Conservation (phyloP, 768 basidiomycete species). For the Rhizopogon roseolus region DNA sequence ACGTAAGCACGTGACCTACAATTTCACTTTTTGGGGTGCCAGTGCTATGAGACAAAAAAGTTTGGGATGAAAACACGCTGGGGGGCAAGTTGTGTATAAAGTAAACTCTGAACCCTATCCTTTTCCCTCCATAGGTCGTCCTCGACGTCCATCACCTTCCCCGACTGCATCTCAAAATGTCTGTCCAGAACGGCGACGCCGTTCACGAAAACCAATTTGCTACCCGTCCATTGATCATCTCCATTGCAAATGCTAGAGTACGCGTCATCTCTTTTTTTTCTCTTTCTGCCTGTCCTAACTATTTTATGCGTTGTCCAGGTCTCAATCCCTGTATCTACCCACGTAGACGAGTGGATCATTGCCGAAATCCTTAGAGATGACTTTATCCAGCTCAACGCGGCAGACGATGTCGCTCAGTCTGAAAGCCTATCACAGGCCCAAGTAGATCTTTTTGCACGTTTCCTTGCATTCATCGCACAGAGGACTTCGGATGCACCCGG, state of each 20-base stretch:
- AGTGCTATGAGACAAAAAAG: background rate
- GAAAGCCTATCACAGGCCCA: conserved; percentile 60
- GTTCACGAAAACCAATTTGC: conserved; percentile 24
- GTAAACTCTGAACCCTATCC: background rate
- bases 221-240: conserved; percentile 31
- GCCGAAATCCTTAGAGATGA: conserved; percentile 91
- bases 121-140: background rate
- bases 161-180: conserved; percentile 21
- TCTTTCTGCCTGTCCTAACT: conserved; percentile 3
- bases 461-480: conserved; percentile 71
- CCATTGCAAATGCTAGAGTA: conserved; percentile 30
- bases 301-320: conserved; percentile 39
- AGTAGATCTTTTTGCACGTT: conserved; percentile 77
- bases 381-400: conserved; percentile 60
- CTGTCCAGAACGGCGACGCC: conserved; percentile 25
- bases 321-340: conserved; percentile 84
- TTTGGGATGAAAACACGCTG: background rate
- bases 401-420: conserved; percentile 46
- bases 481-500: conserved; percentile 54
- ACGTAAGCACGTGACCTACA: background rate
- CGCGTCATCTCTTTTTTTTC: conserved; percentile 14
- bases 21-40: background rate
- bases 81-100: background rate
- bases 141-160: background rate
- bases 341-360: conserved; percentile 80